Evolutionary conservation across 768 basidiomycete species (phyloP).

Genomic region (Aureoboletus auriporus): DNA sequence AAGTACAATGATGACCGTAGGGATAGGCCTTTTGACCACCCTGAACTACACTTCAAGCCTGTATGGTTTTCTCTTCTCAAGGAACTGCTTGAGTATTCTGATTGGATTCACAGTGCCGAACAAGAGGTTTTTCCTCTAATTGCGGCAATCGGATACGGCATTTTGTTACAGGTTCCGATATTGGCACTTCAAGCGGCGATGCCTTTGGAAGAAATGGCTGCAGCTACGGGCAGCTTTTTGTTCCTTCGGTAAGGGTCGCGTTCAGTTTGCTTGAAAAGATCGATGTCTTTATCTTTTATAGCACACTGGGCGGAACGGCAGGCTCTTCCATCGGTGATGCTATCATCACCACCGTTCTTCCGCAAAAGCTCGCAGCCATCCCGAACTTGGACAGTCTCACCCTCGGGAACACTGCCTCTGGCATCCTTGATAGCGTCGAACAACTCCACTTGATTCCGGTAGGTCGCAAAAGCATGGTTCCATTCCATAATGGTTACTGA

Average conservation of each 20-base stretch:
- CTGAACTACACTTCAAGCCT: conserved; percentile 53
- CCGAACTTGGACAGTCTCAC: conserved; percentile 18
- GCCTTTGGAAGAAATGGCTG: conserved; percentile 84
- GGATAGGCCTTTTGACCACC: conserved; percentile 69
- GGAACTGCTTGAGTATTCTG: background rate
- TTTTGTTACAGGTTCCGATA: conserved; percentile 62
- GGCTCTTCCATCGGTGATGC: conserved; percentile 71
- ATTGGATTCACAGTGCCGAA: conserved; percentile 40
- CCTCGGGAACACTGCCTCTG: conserved; percentile 27
- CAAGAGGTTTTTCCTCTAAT: conserved; percentile 66
- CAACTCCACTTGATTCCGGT: conserved; percentile 31
- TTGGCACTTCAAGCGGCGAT: conserved; percentile 81
- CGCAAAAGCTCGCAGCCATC: conserved; percentile 31
- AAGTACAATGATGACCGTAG: conserved; percentile 56
- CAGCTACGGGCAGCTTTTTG: conserved; percentile 66
- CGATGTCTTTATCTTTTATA: conserved; percentile 15
- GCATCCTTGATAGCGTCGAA: conserved; percentile 42
- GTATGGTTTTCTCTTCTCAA: conserved; percentile 26
- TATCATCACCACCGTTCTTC: conserved; percentile 55
- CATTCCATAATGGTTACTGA: no score
- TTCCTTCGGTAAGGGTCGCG: conserved; percentile 51
- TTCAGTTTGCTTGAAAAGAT: background rate
- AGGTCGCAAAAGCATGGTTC: background rate
- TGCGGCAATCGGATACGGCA: conserved; percentile 59
- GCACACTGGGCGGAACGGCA: conserved; percentile 67